These are phyloP conservation scores for Diplodia sapinea DNA, from an alignment of 2,329 filamentous ascomycete species.

Conservation along the genomic window DNA sequence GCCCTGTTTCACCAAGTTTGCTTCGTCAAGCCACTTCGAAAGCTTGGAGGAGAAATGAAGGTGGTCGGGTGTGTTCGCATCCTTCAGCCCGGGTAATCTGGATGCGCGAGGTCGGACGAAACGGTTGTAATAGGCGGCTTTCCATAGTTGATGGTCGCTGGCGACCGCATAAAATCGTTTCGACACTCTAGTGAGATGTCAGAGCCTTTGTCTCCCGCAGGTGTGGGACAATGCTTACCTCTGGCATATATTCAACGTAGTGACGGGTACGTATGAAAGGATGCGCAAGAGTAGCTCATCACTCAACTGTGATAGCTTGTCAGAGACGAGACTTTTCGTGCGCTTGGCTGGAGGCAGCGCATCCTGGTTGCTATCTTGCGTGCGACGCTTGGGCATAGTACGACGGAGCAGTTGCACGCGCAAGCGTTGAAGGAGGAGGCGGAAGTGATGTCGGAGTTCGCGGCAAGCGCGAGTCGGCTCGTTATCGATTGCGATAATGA, in stretches of 20 bases:
- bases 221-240: slow-evolving; percentile 52
- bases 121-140: slow-evolving; percentile 81
- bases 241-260: slow-evolving; percentile 69
- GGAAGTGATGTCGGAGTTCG: background rate
- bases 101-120: slow-evolving; percentile 84
- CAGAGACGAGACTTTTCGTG: slow-evolving; percentile 50
- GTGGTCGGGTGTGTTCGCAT: slow-evolving; percentile 47
- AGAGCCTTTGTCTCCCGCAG: background rate
- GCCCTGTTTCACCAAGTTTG: slow-evolving; percentile 59
- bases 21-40: slow-evolving; percentile 67
- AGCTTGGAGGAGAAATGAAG: slow-evolving; percentile 60
- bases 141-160: slow-evolving; percentile 88
- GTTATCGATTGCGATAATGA: slow-evolving; percentile 25
- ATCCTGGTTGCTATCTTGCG: slow-evolving; percentile 41
- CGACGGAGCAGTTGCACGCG: background rate
- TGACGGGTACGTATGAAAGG: slow-evolving; percentile 74
- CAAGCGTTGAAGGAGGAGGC: background rate
- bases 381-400: slow-evolving; percentile 23
- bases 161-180: slow-evolving; percentile 74
- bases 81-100: slow-evolving; percentile 71
- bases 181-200: slow-evolving; percentile 64
- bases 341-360: slow-evolving; percentile 53
- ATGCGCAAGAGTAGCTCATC: slow-evolving; percentile 89
- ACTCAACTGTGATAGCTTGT: slow-evolving; percentile 75
- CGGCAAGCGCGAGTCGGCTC: slow-evolving; percentile 1